Evolutionary conservation across 176 grass and related monocot genomes (phyloP).

Genomic region (Aechmea fasciata): DNA sequence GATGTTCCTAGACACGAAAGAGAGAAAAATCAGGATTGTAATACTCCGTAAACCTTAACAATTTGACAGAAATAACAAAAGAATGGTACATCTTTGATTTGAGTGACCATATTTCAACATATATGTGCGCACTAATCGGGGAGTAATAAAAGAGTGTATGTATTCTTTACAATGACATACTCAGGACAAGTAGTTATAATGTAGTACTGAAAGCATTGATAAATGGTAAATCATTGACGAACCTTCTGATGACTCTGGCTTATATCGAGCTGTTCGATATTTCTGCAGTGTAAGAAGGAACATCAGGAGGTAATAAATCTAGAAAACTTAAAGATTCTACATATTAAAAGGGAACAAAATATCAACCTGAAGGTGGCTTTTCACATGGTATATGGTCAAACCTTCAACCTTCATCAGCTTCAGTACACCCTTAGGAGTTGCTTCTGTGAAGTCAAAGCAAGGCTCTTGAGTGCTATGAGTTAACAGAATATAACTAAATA

Average conservation of each 20-base stretch:
- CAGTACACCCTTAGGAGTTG: constrained; percentile 94
- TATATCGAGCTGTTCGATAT: constrained; percentile 93
- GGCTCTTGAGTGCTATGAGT: neutral
- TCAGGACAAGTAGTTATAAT: neutral
- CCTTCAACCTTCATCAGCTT: constrained; percentile 97
- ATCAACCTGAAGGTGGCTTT: constrained; percentile 92
- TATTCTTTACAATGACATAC: neutral
- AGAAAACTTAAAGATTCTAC: neutral
- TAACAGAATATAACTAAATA: constrained; percentile 22
- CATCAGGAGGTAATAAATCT: constrained; percentile 18
- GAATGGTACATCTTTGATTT: neutral
- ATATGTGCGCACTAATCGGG: neutral
- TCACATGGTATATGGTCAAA: constrained; percentile 99
- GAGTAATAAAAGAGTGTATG: neutral
- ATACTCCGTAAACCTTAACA: too few species aligned
- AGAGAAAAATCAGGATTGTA: neutral
- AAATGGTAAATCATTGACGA: neutral
- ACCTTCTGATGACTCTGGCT: constrained; percentile 93
- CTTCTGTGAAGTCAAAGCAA: constrained; percentile 35
- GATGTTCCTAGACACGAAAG: constrained; percentile 31
- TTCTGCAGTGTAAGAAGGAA: constrained; percentile 53
- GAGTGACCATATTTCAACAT: neutral
- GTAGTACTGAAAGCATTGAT: neutral
- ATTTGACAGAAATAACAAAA: too few species aligned
- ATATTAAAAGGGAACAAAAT: constrained; percentile 12